These are phyloP conservation scores for Endocladia muricata DNA, from an alignment of 31 red algal species.

Conservation along the genomic window DNA sequence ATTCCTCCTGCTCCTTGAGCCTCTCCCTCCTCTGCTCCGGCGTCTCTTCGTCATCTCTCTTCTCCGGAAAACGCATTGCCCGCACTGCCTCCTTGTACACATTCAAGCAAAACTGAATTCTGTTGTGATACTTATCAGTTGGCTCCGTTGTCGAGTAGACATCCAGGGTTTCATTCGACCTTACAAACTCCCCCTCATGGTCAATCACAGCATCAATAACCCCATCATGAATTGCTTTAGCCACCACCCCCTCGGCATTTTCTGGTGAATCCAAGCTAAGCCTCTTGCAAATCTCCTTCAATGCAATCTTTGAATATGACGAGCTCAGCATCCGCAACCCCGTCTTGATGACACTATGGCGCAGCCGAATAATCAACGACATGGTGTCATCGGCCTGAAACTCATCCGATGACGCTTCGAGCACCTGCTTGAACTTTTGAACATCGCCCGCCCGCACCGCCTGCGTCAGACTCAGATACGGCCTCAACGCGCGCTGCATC, in stretches of 20 bases:
- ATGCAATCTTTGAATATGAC: constrained; percentile 88
- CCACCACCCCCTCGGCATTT: constrained; percentile 92
- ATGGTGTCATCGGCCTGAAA: constrained; percentile 80
- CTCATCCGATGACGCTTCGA: constrained; percentile 46
- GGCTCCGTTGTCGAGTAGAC: constrained; percentile 89
- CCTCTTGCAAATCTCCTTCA: constrained; percentile 73
- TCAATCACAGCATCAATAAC: constrained; percentile 95
- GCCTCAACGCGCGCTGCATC: constrained; percentile 71
- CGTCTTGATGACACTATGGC: constrained; percentile 99
- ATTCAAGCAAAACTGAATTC: constrained; percentile 94
- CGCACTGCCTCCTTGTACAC: constrained; percentile 93
- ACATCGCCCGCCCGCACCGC: constrained; percentile 89
- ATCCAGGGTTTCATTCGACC: constrained; percentile 73
- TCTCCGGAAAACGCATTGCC: constrained; percentile 95
- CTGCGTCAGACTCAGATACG: constrained; percentile 84
- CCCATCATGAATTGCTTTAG: constrained; percentile 96
- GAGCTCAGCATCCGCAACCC: constrained; percentile 82
- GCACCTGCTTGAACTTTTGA: constrained; percentile 75
- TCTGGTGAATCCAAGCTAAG: constrained; percentile 68
- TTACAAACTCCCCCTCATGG: constrained; percentile 67
- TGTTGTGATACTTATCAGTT: constrained; percentile 76
- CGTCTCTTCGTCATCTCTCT: constrained; percentile 67
- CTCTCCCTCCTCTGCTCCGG: constrained; percentile 72
- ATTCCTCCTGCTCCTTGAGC: constrained; percentile 94
- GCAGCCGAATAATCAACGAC: constrained; percentile 85